These are phyloP conservation scores for Quercus glauca DNA, from an alignment of 306 rosid species.

Conservation along the genomic window DNA sequence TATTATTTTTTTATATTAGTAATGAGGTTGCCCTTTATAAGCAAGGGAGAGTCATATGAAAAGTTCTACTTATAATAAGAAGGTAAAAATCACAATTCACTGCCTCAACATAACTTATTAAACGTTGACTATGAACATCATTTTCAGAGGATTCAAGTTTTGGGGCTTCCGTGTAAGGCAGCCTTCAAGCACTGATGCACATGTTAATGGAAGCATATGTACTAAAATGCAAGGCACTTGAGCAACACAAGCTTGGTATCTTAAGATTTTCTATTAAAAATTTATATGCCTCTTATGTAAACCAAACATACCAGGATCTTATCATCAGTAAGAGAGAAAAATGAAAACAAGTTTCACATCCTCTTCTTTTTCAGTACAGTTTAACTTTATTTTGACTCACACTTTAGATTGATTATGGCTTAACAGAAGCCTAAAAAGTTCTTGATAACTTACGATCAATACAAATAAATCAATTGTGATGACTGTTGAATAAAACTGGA, in stretches of 20 bases:
- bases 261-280: neutral
- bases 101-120: neutral
- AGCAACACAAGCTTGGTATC: neutral
- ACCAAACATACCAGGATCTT: neutral
- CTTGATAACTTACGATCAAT: neutral
- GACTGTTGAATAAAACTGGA: neutral
- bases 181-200: neutral
- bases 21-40: neutral
- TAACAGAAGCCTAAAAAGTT: neutral
- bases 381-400: neutral
- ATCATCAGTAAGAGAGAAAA: neutral
- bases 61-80: neutral
- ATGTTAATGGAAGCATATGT: neutral
- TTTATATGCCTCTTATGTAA: neutral
- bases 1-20: no score
- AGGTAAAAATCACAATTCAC: constrained; percentile 6
- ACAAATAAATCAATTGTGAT: neutral
- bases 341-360: neutral
- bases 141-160: neutral
- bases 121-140: neutral
- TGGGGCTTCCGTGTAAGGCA: neutral
- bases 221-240: neutral
- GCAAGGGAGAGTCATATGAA: neutral
- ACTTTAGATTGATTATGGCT: neutral
- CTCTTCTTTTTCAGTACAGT: neutral